Conservation (phyloP, 305 asterid genomes). For the Fraxinus albicans region DNA sequence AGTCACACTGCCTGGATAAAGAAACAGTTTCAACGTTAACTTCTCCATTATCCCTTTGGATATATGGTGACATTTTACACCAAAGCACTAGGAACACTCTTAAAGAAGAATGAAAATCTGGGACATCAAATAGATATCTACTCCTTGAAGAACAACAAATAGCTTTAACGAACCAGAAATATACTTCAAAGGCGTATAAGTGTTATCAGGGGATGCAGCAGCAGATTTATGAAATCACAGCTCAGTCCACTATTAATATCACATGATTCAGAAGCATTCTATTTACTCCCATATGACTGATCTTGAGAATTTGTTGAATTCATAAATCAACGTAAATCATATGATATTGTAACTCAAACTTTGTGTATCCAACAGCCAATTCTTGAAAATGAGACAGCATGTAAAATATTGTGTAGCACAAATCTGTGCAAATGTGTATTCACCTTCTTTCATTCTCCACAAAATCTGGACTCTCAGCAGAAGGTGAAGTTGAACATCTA, state of each 20-base stretch:
- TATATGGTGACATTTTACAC: neutral
- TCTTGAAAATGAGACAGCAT: neutral
- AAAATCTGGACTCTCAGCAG: slow-evolving; percentile 79
- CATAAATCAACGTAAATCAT: neutral
- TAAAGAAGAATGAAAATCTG: neutral
- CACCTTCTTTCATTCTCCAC: slow-evolving; percentile 76
- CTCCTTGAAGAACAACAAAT: neutral
- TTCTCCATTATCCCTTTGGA: neutral
- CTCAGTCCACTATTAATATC: neutral
- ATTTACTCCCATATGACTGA: neutral
- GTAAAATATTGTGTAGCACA: neutral
- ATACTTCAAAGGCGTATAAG: neutral
- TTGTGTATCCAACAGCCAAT: neutral
- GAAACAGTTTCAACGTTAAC: neutral
- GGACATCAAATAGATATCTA: neutral
- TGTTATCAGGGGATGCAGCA: neutral
- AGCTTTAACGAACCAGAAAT: too few relatives aligned
- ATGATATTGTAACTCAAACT: neutral
- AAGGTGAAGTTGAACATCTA: slow-evolving; percentile 85
- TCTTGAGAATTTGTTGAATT: neutral
- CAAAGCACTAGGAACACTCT: neutral
- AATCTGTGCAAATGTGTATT: neutral
- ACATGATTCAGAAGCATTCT: neutral
- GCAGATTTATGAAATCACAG: neutral
- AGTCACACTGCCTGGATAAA: slow-evolving; percentile 65